Conservation (phyloP, 129 eudicot species). For the Centrapalus pauciflorus region DNA sequence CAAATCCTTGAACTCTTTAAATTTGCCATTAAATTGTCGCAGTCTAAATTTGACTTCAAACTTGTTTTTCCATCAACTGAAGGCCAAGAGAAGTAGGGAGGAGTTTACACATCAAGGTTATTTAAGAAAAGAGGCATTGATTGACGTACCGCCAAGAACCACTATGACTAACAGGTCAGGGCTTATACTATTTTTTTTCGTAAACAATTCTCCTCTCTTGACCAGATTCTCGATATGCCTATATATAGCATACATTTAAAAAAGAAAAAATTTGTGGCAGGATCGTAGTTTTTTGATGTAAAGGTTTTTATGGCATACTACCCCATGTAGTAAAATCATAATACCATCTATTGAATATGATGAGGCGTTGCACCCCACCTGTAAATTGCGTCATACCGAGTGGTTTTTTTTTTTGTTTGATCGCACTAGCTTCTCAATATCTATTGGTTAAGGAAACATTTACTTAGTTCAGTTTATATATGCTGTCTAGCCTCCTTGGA, state of each 20-base stretch:
- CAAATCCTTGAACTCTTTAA: not conserved
- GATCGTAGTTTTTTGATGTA: not conserved
- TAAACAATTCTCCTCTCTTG: not conserved
- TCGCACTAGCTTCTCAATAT: no score
- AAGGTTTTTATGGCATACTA: not conserved
- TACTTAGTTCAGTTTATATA: not conserved
- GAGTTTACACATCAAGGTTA: constrained; percentile 36
- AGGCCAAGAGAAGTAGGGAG: constrained; percentile 61
- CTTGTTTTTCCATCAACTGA: not conserved
- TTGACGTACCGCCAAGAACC: constrained; percentile 30
- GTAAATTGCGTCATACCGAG: not conserved
- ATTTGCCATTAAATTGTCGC: not conserved
- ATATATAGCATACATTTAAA: not conserved
- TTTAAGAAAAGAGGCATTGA: constrained; percentile 33
- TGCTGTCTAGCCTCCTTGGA: not conserved
- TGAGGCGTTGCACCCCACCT: not conserved
- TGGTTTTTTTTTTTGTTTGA: no score
- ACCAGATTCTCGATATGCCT: not conserved
- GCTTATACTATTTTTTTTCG: not conserved
- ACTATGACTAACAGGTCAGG: constrained; percentile 51
- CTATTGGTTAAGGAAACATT: no score
- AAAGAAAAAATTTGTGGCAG: no score
- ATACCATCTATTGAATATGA: not conserved
- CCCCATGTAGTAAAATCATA: constrained; percentile 3
- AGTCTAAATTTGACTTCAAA: not conserved